Base-by-base conservation (phyloP, 495 filamentous ascomycete species). In the Immersiella caudata region DNA sequence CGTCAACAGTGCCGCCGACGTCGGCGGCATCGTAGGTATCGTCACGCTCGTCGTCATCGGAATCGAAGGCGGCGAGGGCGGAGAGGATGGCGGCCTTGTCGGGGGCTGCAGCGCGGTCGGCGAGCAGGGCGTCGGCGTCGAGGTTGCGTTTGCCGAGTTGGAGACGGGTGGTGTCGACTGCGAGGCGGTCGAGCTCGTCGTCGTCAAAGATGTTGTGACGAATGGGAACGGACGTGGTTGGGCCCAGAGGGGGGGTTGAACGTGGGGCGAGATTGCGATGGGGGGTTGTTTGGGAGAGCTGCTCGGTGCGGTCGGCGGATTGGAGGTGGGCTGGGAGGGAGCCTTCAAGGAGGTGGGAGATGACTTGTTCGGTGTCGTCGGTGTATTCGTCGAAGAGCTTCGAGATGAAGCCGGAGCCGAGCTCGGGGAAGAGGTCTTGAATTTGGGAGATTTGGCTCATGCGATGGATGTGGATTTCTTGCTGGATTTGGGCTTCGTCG, bases 1-100 rank as follows among this genome's bases (percentile, higher is more conserved):
- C 77, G 36, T 96, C 91, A 11, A 97, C 87, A 3, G 91, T 91
- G 12, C 94, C 92, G 63, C 95, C 95, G 6, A 97, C 93, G 70
- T 98, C 95, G 50, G 86, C 91, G 9, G 88, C 84, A 71, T 99
- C 95, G 78, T 99, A 99, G 1, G 95, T 98, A 74, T 99, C 95
- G 79, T 99, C 95, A 36, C 93, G 89, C 79, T 99, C 95, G 79
- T 99, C 95, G 73, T 97, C 94, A 70, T 97, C 95, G 0, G 89
- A 89, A 80, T 98, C 94, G 72, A 98, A 97, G 6, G 91, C 86
- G 12, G 93, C 91, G 12, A 99, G 88, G 0, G 95, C 95, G 22
- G 95, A 90, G 14, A 97, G 84, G 74, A 99, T 97, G 35, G 93
- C 90, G 6, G 93, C 90, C 80, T 97, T 97, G 73, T 89, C 86